Evolutionary conservation across 2,329 filamentous ascomycete species (phyloP), one percentile per base, ranked within the genome.

Genomic region (Leptosphaerulina australis): DNA sequence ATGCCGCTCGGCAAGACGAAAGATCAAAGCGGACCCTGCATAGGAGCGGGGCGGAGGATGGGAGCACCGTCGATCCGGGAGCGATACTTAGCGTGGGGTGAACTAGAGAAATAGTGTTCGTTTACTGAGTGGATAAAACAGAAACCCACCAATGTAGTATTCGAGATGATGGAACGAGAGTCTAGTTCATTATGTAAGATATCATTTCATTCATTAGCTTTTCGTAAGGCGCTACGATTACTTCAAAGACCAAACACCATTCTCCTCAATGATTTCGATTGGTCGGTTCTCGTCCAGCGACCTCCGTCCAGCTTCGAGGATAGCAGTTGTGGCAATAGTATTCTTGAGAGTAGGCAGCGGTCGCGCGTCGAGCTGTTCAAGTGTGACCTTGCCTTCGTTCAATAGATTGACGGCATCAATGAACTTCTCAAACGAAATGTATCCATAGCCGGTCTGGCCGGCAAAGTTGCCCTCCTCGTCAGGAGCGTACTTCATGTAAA

Each of bases 391-490:
- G 17, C 89, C 88, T 22, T 88, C 84, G 67, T 94, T 95, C 44
- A 97, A 79, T 5, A 85, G 83, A 34, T 85, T 85, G 69, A 91
- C 91, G 10, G 88, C 91, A 71, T 97, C 91, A 39, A 97, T 86
- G 74, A 97, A 97, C 76, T 97, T 97, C 78, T 97, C 92, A 67
- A 97, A 92, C 15, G 88, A 94, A 50, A 96, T 84, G 75, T 97
- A 97, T 25, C 92, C 92, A 71, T 97, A 97, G 18, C 92, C 92
- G 5, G 85, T 88, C 77, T 96, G 92, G 26, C 92, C 92, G 45
- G 85, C 86, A 73, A 97, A 97, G 76, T 97, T 95, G 45, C 92
- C 93, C 73, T 96, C 90, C 77, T 96, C 92, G 67, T 96, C 91
- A 15, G 92, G 91, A 10, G 91, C 90, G 67, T 96, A 96, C 65